Evolutionary conservation across 371 early-diverging fungal genomes (phyloP).

Genomic region (Syncephalastrum contaminatum): DNA sequence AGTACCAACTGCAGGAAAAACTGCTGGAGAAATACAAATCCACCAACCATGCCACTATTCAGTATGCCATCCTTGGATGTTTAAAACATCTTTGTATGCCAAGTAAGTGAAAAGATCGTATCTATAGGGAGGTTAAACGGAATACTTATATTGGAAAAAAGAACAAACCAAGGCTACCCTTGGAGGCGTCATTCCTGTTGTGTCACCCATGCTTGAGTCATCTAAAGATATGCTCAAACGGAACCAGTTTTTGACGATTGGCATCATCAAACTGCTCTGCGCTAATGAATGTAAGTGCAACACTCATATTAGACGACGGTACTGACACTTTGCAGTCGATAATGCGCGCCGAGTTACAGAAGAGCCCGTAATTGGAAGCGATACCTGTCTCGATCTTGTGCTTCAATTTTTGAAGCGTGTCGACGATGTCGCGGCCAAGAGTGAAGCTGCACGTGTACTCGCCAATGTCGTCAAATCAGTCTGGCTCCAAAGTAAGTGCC

Average conservation of each 20-base stretch:
- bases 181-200: slow-evolving; percentile 49
- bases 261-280: slow-evolving; percentile 64
- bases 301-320: not conserved
- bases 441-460: slow-evolving; percentile 63
- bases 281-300: slow-evolving; percentile 38
- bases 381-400: slow-evolving; percentile 36
- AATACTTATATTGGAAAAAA: slow-evolving; percentile 6
- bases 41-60: slow-evolving; percentile 56
- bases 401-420: slow-evolving; percentile 48
- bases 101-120: slow-evolving; percentile 27
- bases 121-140: not conserved
- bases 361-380: not conserved
- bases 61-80: slow-evolving; percentile 60
- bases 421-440: slow-evolving; percentile 59
- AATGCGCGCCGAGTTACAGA: not conserved
- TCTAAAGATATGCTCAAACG: slow-evolving; percentile 62
- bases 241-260: slow-evolving; percentile 59
- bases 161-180: slow-evolving; percentile 51
- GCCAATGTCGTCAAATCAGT: slow-evolving; percentile 57
- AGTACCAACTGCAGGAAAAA: slow-evolving; percentile 42
- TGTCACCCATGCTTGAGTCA: slow-evolving; percentile 46
- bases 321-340: not conserved
- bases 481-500: slow-evolving; percentile 24
- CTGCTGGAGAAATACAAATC: slow-evolving; percentile 46
- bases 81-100: slow-evolving; percentile 64